phyloP scores from a whole-genome alignment of 371 early-diverging fungal genomes.

The Quaeritorhiza haematococci region DNA sequence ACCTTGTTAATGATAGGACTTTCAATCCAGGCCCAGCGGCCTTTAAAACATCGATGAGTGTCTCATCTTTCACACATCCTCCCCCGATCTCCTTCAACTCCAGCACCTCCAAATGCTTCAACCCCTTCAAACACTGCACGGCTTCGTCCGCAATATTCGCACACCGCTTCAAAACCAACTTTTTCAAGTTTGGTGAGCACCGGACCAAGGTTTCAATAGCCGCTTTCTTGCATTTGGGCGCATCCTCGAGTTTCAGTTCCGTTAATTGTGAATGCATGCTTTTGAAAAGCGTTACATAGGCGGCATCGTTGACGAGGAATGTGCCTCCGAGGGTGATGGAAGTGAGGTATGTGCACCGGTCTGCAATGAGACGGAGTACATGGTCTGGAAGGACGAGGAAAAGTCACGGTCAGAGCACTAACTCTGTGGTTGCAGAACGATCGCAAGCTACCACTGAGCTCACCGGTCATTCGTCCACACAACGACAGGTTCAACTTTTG shows the following conservation, averaged over 20 bases:
- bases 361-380: constrained; percentile 43
- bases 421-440: background rate
- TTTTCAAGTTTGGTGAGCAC: constrained; percentile 49
- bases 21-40: constrained; percentile 49
- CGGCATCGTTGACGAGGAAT: constrained; percentile 57
- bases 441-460: background rate
- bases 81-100: constrained; percentile 32
- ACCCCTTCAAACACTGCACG: constrained; percentile 20
- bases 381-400: constrained; percentile 32
- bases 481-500: constrained; percentile 57
- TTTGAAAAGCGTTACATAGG: constrained; percentile 60
- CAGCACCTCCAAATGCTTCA: constrained; percentile 22
- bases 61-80: constrained; percentile 38
- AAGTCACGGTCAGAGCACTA: background rate
- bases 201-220: constrained; percentile 51
- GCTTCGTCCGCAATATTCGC: constrained; percentile 48
- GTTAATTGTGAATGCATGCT: constrained; percentile 45
- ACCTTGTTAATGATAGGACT: constrained; percentile 48
- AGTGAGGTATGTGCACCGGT: constrained; percentile 43
- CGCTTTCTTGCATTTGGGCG: constrained; percentile 51
- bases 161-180: constrained; percentile 55
- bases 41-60: constrained; percentile 43
- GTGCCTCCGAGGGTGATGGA: constrained; percentile 67
- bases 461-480: constrained; percentile 67
- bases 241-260: constrained; percentile 53